These are phyloP conservation scores for Larix kaempferi DNA, from an alignment of 75 land plant genomes.

Conservation along the genomic window DNA sequence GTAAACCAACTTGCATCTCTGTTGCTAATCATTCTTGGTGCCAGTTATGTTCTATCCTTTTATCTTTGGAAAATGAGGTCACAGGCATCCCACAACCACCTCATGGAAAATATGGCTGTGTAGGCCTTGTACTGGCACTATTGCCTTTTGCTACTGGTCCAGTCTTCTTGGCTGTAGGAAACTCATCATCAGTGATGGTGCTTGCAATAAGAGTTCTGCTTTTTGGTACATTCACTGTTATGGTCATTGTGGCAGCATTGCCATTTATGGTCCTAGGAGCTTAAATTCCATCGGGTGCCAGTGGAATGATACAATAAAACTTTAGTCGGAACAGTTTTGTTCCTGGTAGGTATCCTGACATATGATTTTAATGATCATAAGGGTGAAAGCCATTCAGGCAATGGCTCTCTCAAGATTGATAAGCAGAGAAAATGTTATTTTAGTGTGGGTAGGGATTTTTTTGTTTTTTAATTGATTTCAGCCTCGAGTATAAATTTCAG, in stretches of 20 bases:
- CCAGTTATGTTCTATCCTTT: constrained; percentile 68
- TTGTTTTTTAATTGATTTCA: too few relatives aligned
- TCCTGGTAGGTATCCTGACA: constrained; percentile 83
- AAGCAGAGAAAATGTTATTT: not conserved
- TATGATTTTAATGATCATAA: constrained; percentile 85
- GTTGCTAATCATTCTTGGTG: constrained; percentile 83
- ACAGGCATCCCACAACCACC: constrained; percentile 86
- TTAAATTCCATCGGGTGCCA: constrained; percentile 83
- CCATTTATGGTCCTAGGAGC: constrained; percentile 96
- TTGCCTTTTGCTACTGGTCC: constrained; percentile 98
- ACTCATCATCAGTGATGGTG: constrained; percentile 77
- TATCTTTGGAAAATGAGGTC: constrained; percentile 82
- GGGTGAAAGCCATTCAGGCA: constrained; percentile 19
- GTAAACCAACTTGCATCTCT: constrained; percentile 90
- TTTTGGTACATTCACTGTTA: constrained; percentile 80
- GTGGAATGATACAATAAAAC: constrained; percentile 92
- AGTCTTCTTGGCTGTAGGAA: constrained; percentile 92
- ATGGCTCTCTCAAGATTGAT: not conserved
- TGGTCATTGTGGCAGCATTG: constrained; percentile 86
- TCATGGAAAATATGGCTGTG: constrained; percentile 99
- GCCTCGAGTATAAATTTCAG: too few relatives aligned
- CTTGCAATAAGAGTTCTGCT: constrained; percentile 70
- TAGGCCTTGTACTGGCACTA: constrained; percentile 91
- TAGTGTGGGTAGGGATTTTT: too few relatives aligned
- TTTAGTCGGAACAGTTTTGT: constrained; percentile 83